These are phyloP conservation scores for Colletotrichum scovillei DNA, from an alignment of 2,329 filamentous ascomycete genomes.

Conservation along the genomic window DNA sequence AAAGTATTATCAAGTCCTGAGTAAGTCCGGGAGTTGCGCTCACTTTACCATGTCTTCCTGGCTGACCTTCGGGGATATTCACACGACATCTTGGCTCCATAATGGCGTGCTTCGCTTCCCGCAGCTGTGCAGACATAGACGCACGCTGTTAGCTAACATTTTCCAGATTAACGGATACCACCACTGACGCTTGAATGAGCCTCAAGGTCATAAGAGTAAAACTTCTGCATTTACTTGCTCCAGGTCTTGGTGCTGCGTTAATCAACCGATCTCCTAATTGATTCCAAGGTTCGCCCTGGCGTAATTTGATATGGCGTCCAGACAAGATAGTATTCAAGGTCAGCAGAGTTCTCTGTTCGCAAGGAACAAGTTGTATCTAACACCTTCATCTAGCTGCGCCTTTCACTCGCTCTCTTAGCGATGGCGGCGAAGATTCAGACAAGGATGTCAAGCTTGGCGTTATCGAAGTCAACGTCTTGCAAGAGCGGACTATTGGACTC, in stretches of 20 bases:
- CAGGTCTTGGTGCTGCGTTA: background rate
- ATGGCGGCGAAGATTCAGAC: conserved; percentile 5
- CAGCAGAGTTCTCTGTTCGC: background rate
- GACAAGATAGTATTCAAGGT: conserved; percentile 5
- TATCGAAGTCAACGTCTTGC: conserved; percentile 24
- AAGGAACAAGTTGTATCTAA: background rate
- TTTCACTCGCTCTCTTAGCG: background rate
- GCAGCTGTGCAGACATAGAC: background rate
- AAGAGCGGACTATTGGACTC: conserved; percentile 38
- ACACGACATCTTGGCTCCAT: conserved; percentile 28
- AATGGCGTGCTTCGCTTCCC: conserved; percentile 26
- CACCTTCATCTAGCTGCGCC: background rate
- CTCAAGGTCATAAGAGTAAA: background rate
- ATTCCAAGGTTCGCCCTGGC: background rate
- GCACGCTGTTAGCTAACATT: background rate
- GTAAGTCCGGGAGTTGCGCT: background rate
- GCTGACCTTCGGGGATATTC: background rate
- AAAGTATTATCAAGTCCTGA: background rate
- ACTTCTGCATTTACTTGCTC: background rate
- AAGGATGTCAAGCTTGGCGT: conserved; percentile 21
- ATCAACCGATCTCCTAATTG: no score
- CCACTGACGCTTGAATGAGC: background rate
- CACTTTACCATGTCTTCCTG: background rate
- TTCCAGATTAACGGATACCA: background rate
- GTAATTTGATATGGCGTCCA: background rate